phyloP scores from a whole-genome alignment of 78 protist genomes.

The Chrysochromulina parva region DNA sequence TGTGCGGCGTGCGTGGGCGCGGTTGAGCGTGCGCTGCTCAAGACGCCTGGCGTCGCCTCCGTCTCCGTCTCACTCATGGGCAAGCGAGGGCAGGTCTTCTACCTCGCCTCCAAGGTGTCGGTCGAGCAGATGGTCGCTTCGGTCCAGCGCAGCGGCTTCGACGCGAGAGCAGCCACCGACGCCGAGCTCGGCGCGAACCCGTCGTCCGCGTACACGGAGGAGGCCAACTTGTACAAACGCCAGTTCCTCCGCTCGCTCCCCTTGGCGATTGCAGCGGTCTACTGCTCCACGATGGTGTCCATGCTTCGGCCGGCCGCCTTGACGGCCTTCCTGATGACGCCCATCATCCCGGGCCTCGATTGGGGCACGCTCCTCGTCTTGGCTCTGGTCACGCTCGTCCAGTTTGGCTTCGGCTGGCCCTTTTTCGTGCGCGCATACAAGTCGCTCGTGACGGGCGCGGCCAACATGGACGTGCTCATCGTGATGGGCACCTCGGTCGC shows the following conservation, averaged over 20 bases:
- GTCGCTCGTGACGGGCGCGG: conserved; percentile 68
- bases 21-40: conserved; percentile 18
- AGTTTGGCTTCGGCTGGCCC: conserved; percentile 40
- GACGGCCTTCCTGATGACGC: too few relatives aligned
- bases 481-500: conserved; percentile 81
- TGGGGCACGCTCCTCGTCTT: conserved; percentile 19
- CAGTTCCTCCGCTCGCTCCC: too few relatives aligned
- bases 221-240: too few relatives aligned
- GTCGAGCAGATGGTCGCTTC: too few relatives aligned
- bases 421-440: conserved; percentile 56
- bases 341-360: conserved; percentile 16
- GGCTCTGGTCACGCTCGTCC: conserved; percentile 69
- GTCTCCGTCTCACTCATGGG: conserved; percentile 30
- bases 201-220: too few relatives aligned
- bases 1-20: conserved; percentile 60
- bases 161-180: too few relatives aligned
- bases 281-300: too few relatives aligned
- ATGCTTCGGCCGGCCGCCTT: too few relatives aligned
- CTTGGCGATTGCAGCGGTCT: too few relatives aligned
- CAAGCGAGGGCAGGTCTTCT: too few relatives aligned
- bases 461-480: conserved; percentile 91
- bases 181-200: too few relatives aligned
- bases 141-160: background rate
- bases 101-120: too few relatives aligned
- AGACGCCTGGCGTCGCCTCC: background rate